Percentiles rank a stretch among this genome's conserved stretches.
These are phyloP conservation scores for Candolleomyces efflorescens DNA, from an alignment of 768 basidiomycete species.

Conservation along the genomic window DNA sequence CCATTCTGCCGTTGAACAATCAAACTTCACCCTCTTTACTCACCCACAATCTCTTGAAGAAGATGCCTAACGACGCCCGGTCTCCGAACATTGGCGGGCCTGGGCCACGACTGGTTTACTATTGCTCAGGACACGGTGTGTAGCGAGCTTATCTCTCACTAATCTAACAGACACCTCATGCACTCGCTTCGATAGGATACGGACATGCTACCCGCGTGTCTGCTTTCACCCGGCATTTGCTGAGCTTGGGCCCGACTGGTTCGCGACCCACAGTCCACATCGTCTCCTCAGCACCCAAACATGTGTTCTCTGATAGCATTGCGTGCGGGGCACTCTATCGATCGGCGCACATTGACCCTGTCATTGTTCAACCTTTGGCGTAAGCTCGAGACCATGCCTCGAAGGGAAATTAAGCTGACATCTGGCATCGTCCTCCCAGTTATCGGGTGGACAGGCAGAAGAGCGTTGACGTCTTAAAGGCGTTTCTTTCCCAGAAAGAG, in stretches of 20 bases:
- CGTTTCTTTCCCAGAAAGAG: conserved; percentile 56
- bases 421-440: conserved; percentile 27
- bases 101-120: conserved; percentile 41
- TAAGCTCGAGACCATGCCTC: conserved; percentile 28
- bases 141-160: conserved; percentile 1
- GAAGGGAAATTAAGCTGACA: not conserved
- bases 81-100: not conserved
- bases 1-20: too few relatives aligned
- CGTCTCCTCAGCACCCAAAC: conserved; percentile 69
- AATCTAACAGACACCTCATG: not conserved
- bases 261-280: conserved; percentile 51
- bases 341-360: conserved; percentile 70
- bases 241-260: conserved; percentile 34
- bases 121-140: conserved; percentile 74
- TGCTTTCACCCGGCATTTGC: conserved; percentile 60
- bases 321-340: conserved; percentile 62
- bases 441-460: conserved; percentile 71
- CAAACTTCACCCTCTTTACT: not conserved
- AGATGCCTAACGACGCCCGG: not conserved
- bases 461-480: conserved; percentile 58
- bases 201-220: conserved; percentile 84
- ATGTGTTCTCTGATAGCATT: conserved; percentile 65
- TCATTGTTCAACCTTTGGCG: conserved; percentile 79
- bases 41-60: not conserved
- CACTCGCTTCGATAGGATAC: conserved; percentile 46